Percentiles rank a stretch among this genome's conserved stretches.
phyloP scores from a whole-genome alignment of 169 alveolate genomes.

The Pseudocohnilembus persalinus region DNA sequence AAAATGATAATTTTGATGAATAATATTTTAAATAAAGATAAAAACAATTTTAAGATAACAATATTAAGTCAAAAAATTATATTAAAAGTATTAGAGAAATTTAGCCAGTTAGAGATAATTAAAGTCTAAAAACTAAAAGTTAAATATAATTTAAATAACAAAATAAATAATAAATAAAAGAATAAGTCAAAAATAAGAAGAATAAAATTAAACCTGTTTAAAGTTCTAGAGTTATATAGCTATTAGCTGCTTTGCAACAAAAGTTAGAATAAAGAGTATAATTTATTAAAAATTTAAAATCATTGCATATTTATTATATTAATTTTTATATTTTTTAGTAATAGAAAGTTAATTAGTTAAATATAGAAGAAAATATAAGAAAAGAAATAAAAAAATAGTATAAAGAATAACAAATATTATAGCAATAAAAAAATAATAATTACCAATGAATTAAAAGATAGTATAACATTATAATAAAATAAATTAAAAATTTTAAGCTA shows the following conservation, averaged over 20 bases:
- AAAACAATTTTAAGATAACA: too few relatives aligned
- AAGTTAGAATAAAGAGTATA: not conserved
- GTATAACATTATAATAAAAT: too few relatives aligned
- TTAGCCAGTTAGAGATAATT: not conserved
- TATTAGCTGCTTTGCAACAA: not conserved
- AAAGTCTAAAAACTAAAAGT: not conserved
- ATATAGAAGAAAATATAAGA: not conserved
- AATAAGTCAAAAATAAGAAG: not conserved
- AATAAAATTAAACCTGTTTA: too few relatives aligned
- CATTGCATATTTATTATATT: too few relatives aligned
- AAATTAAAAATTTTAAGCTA: too few relatives aligned
- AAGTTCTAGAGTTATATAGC: not conserved
- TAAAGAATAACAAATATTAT: not conserved
- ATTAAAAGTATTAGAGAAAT: too few relatives aligned
- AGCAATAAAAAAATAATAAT: too few relatives aligned
- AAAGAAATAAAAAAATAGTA: not conserved
- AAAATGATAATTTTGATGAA: too few relatives aligned
- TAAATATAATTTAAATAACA: not conserved
- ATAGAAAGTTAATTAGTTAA: not conserved
- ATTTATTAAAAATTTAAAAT: too few relatives aligned
- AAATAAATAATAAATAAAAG: not conserved
- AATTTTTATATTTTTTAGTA: not conserved
- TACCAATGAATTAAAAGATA: too few relatives aligned
- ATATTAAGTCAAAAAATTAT: too few relatives aligned
- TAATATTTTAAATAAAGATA: too few relatives aligned